Conservation (phyloP, 1,284 basidiomycete genomes). For the Laetiporus sulphureus region DNA sequence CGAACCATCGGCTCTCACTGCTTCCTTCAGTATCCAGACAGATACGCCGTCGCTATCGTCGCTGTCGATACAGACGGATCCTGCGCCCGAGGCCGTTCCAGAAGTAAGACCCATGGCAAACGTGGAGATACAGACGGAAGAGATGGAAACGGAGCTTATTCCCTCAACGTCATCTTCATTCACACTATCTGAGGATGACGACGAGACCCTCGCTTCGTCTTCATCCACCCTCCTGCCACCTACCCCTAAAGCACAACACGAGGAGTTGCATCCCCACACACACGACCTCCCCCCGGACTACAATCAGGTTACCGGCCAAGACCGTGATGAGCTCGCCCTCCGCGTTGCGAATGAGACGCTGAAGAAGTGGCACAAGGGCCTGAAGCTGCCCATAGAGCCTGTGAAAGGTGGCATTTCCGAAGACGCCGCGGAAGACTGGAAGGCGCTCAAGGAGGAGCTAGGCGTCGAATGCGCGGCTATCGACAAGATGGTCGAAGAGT, state of each 20-base stretch:
- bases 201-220: slow-evolving; percentile 58
- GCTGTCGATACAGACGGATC: slow-evolving; percentile 40
- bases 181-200: slow-evolving; percentile 25
- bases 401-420: slow-evolving; percentile 48
- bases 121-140: slow-evolving; percentile 62
- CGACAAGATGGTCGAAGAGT: slow-evolving; percentile 59
- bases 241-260: slow-evolving; percentile 48
- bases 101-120: slow-evolving; percentile 31
- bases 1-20: slow-evolving; percentile 22
- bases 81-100: slow-evolving; percentile 27
- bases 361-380: slow-evolving; percentile 61
- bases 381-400: slow-evolving; percentile 43
- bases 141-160: slow-evolving; percentile 24
- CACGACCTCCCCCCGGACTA: slow-evolving; percentile 67
- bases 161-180: slow-evolving; percentile 25
- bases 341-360: slow-evolving; percentile 52
- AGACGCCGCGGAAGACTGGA: slow-evolving; percentile 65
- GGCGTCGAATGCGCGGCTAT: slow-evolving; percentile 73
- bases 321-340: slow-evolving; percentile 43
- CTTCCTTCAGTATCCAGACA: slow-evolving; percentile 29
- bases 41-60: slow-evolving; percentile 20
- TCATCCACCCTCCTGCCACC: slow-evolving; percentile 63
- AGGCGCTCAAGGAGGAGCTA: slow-evolving; percentile 66
- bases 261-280: slow-evolving; percentile 24
- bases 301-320: slow-evolving; percentile 41